A percentile compares a stretch with the other conserved stretches of the same genome.
phyloP scores from a whole-genome alignment of 2,329 filamentous ascomycete genomes.

The Aspergillus amoenus region DNA sequence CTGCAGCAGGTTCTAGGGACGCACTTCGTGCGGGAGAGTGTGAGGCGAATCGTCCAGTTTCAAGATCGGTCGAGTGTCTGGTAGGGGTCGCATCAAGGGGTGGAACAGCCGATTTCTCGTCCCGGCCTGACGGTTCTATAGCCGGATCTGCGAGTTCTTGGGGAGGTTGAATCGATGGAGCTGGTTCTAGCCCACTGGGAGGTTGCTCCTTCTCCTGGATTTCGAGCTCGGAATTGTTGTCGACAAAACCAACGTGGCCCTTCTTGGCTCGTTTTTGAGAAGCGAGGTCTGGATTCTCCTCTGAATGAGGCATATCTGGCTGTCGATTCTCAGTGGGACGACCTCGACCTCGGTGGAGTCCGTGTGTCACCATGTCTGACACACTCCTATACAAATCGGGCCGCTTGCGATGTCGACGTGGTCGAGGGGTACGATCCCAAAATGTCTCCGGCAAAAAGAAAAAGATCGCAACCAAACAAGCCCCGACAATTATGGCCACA shows the following conservation, averaged over 20 bases:
- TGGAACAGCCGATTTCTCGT: slow-evolving; percentile 19
- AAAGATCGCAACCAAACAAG: slow-evolving; percentile 71
- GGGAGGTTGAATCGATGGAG: not conserved
- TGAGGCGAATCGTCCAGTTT: slow-evolving; percentile 22
- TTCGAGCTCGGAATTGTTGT: slow-evolving; percentile 27
- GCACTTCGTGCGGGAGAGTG: slow-evolving; percentile 32
- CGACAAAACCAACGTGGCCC: slow-evolving; percentile 59
- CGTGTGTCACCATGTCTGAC: slow-evolving; percentile 36
- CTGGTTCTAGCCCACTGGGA: slow-evolving; percentile 4
- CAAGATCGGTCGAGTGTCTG: slow-evolving; percentile 26
- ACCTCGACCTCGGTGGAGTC: slow-evolving; percentile 37
- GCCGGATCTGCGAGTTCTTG: not conserved
- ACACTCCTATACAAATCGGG: slow-evolving; percentile 36
- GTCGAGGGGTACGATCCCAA: slow-evolving; percentile 78
- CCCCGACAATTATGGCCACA: slow-evolving; percentile 74
- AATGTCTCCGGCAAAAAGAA: slow-evolving; percentile 94
- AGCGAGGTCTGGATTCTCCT: slow-evolving; percentile 10
- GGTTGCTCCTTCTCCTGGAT: slow-evolving; percentile 19
- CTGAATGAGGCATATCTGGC: slow-evolving; percentile 15
- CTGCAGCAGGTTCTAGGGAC: slow-evolving; percentile 29
- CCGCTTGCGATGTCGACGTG: slow-evolving; percentile 42
- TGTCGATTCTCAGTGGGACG: slow-evolving; percentile 26
- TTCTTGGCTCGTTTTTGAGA: slow-evolving; percentile 33
- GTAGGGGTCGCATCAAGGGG: slow-evolving; percentile 12
- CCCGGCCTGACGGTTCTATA: slow-evolving; percentile 6